phyloP scores from a whole-genome alignment of 2,329 filamentous ascomycete species.

The Botrytis aclada region DNA sequence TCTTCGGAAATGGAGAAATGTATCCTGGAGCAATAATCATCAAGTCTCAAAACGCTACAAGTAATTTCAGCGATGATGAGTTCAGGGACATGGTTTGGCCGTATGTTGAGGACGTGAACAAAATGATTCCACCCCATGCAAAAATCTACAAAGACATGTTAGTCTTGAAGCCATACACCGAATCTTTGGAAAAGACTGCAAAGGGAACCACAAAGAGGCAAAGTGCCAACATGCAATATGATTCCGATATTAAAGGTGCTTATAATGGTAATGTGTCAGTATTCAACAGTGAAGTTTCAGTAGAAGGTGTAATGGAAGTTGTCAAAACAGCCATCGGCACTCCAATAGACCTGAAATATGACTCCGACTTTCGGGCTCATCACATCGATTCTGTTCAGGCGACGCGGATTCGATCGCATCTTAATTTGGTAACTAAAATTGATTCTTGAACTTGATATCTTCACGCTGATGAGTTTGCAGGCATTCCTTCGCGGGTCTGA shows the following conservation, averaged over 20 bases:
- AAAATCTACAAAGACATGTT: constrained; percentile 14
- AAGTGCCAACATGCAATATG: background rate
- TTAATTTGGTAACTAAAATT: background rate
- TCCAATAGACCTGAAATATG: constrained; percentile 37
- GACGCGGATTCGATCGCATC: constrained; percentile 25
- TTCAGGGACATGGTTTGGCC: constrained; percentile 11
- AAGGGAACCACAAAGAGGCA: constrained; percentile 52
- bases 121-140: background rate
- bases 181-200: constrained; percentile 51
- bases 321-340: constrained; percentile 38
- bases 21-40: constrained; percentile 58
- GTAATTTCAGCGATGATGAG: background rate
- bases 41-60: constrained; percentile 41
- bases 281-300: background rate
- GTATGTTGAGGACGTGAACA: background rate
- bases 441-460: background rate
- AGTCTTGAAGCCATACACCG: background rate
- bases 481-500: background rate
- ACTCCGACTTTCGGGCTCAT: constrained; percentile 51
- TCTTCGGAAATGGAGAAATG: constrained; percentile 58
- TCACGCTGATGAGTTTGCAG: background rate
- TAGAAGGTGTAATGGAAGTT: constrained; percentile 34
- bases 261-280: background rate
- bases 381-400: constrained; percentile 53
- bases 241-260: background rate